These are phyloP conservation scores for Penicillium oxalicum DNA, from an alignment of 2,329 filamentous ascomycete species.

Conservation along the genomic window DNA sequence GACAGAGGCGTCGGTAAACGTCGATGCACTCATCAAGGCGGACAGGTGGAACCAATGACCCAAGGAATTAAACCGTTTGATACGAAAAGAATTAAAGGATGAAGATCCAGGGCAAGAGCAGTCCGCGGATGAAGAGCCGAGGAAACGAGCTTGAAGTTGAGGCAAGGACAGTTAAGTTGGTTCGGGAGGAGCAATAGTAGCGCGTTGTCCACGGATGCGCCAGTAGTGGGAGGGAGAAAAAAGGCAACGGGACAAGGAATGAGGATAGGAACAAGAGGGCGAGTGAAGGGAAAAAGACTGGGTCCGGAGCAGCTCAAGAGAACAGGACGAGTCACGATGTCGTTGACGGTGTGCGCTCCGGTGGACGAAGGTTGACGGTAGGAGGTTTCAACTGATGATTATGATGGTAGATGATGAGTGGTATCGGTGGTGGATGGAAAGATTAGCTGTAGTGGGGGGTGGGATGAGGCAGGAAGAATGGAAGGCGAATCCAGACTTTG, in stretches of 20 bases:
- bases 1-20: slow-evolving; percentile 38
- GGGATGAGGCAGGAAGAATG: slow-evolving; percentile 4
- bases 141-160: slow-evolving; percentile 4
- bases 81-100: slow-evolving; percentile 7
- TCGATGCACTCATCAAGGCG: slow-evolving; percentile 40
- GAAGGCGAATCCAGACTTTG: slow-evolving; percentile 13
- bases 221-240: slow-evolving; percentile 2
- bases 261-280: slow-evolving; percentile 13
- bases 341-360: slow-evolving; percentile 6
- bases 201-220: slow-evolving; percentile 1
- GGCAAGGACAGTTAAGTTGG: not conserved
- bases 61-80: slow-evolving; percentile 9
- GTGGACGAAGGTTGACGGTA: not conserved
- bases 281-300: slow-evolving; percentile 17
- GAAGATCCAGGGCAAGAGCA: slow-evolving; percentile 8
- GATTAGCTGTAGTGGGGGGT: slow-evolving; percentile 18
- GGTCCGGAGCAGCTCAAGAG: slow-evolving; percentile 11
- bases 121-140: slow-evolving; percentile 12
- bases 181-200: slow-evolving; percentile 1
- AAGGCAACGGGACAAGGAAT: slow-evolving; percentile 3
- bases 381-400: not conserved
- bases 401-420: too few relatives aligned
- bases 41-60: slow-evolving; percentile 15
- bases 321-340: slow-evolving; percentile 20
- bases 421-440: not conserved